These are phyloP conservation scores for Neonectria hederae DNA, from an alignment of 2,329 filamentous ascomycete genomes.

Conservation along the genomic window DNA sequence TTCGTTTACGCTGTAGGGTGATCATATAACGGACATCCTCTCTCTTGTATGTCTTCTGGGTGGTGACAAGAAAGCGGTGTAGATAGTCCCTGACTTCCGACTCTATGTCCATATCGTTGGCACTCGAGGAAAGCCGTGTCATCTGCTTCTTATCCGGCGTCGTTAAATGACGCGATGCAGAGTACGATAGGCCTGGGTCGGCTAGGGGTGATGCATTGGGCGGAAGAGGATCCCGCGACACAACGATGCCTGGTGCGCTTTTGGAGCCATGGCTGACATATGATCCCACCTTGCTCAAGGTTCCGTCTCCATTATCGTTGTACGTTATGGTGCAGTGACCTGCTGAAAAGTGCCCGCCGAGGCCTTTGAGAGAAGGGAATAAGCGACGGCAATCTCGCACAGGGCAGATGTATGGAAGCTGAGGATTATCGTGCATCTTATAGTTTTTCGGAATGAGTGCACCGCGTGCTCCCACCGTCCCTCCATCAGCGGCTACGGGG, in stretches of 20 bases:
- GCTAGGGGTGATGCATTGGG: constrained; percentile 32
- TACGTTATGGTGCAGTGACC: constrained; percentile 41
- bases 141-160: neutral
- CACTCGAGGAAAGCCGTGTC: neutral
- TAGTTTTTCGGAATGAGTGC: constrained; percentile 48
- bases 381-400: constrained; percentile 49
- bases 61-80: constrained; percentile 31
- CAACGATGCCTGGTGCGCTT: constrained; percentile 41
- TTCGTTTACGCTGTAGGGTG: constrained; percentile 34
- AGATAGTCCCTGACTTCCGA: constrained; percentile 36
- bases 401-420: constrained; percentile 48
- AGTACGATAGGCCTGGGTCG: constrained; percentile 26
- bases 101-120: too few species aligned
- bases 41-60: constrained; percentile 32
- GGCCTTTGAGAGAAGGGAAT: constrained; percentile 35
- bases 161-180: constrained; percentile 6
- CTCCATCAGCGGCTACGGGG: constrained; percentile 23
- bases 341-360: constrained; percentile 42
- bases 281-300: constrained; percentile 44
- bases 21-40: constrained; percentile 40
- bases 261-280: constrained; percentile 37
- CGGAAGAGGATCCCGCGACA: constrained; percentile 41
- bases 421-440: constrained; percentile 34
- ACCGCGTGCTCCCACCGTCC: constrained; percentile 34
- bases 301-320: constrained; percentile 55